A percentile compares a stretch with the other conserved stretches of the same genome.
Evolutionary conservation across 306 rosid genomes (phyloP).

Genomic region (Ceratonia siliqua): DNA sequence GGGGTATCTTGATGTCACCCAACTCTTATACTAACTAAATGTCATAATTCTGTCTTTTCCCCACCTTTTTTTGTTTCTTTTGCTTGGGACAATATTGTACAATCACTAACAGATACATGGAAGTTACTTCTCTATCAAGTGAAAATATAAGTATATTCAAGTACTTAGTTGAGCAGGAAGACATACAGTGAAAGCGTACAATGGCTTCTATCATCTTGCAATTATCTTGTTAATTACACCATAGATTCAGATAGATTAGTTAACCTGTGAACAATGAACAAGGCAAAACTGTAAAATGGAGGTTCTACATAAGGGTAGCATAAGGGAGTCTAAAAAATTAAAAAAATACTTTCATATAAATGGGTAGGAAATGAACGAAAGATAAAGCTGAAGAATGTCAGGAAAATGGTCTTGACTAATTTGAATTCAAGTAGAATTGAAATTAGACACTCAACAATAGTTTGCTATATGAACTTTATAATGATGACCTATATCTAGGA

Average conservation of each 20-base stretch:
- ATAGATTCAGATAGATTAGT: slow-evolving; percentile 1
- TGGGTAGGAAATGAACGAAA: background rate
- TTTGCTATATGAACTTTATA: background rate
- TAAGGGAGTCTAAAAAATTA: background rate
- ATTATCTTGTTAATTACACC: slow-evolving; percentile 30
- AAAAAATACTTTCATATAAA: background rate
- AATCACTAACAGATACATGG: background rate
- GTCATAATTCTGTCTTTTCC: background rate
- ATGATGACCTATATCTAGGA: background rate
- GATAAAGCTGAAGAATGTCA: slow-evolving; percentile 4
- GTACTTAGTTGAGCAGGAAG: slow-evolving; percentile 9
- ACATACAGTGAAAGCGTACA: slow-evolving; percentile 33
- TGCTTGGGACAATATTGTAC: slow-evolving; percentile 24
- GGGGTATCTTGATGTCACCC: background rate
- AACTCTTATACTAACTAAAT: background rate
- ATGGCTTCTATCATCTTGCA: slow-evolving; percentile 30
- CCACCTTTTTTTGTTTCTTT: background rate
- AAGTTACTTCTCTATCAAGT: background rate
- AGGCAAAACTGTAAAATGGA: slow-evolving; percentile 14
- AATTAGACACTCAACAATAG: background rate
- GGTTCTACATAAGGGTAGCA: background rate
- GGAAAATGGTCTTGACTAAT: background rate
- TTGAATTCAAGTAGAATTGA: background rate
- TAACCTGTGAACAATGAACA: slow-evolving; percentile 37
- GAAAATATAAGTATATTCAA: background rate